phyloP scores from a whole-genome alignment of 2,329 filamentous ascomycete genomes.

The Pezicula radicicola region DNA sequence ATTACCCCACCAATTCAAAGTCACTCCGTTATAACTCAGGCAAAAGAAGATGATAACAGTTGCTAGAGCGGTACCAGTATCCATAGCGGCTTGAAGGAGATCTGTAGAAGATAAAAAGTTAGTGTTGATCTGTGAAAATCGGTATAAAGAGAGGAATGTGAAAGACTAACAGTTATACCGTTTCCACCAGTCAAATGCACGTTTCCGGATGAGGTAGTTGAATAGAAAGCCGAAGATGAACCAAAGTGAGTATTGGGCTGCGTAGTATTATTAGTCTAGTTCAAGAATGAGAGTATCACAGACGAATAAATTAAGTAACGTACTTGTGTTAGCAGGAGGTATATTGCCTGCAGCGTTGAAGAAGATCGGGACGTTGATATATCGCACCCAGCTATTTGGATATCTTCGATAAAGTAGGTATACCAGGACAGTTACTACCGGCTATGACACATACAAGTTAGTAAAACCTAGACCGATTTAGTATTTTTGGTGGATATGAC shows the following conservation, averaged over 20 bases:
- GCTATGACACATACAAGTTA: slow-evolving; percentile 1
- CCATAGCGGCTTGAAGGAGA: slow-evolving; percentile 67
- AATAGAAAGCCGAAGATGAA: slow-evolving; percentile 63
- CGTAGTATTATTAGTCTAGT: not conserved
- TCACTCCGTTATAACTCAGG: slow-evolving; percentile 56
- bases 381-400: slow-evolving; percentile 59
- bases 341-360: slow-evolving; percentile 61
- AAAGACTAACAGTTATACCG: slow-evolving; percentile 58
- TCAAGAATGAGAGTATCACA: not conserved
- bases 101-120: slow-evolving; percentile 38
- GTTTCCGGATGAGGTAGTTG: slow-evolving; percentile 63
- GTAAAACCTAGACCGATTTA: not conserved
- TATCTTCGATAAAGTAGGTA: slow-evolving; percentile 53
- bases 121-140: not conserved
- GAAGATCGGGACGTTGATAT: slow-evolving; percentile 65
- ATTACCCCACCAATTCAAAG: slow-evolving; percentile 62
- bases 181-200: slow-evolving; percentile 70
- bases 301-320: slow-evolving; percentile 20
- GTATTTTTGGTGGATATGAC: slow-evolving; percentile 23
- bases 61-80: slow-evolving; percentile 63
- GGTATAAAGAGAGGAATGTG: not conserved
- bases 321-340: slow-evolving; percentile 67
- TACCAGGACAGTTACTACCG: slow-evolving; percentile 51
- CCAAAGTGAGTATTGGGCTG: slow-evolving; percentile 59
- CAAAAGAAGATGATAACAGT: slow-evolving; percentile 70